A percentile compares a stretch with the other conserved stretches of the same genome.
phyloP scores from a whole-genome alignment of 108 stramenopile species.

The Asterionellopsis glacialis region DNA sequence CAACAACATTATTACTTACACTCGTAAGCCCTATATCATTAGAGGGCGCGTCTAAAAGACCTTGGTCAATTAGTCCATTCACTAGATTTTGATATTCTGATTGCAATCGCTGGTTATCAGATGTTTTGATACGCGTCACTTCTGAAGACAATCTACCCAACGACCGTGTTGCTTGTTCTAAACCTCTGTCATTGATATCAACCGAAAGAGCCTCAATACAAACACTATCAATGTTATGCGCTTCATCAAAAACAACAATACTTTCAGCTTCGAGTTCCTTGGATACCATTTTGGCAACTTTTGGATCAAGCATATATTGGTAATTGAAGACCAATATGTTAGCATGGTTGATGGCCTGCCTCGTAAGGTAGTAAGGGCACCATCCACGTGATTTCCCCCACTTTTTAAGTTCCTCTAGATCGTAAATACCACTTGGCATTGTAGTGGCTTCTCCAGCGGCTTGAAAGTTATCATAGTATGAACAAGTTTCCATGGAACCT shows the following conservation, averaged over 20 bases:
- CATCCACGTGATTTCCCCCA: slow-evolving; percentile 88
- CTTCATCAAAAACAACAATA: slow-evolving; percentile 99
- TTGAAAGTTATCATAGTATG: slow-evolving; percentile 89
- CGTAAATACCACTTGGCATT: slow-evolving; percentile 94
- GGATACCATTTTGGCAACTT: slow-evolving; percentile 89
- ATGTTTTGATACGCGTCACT: slow-evolving; percentile 81
- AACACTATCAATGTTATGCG: slow-evolving; percentile 98
- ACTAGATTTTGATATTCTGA: slow-evolving; percentile 91
- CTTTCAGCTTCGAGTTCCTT: slow-evolving; percentile 94
- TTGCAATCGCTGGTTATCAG: slow-evolving; percentile 83
- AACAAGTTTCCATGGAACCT: slow-evolving; percentile 82
- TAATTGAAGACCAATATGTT: slow-evolving; percentile 99
- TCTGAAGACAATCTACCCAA: slow-evolving; percentile 78
- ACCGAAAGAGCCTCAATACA: slow-evolving; percentile 98
- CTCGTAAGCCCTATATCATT: slow-evolving; percentile 65
- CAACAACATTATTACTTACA: slow-evolving; percentile 19
- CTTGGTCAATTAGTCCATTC: slow-evolving; percentile 83
- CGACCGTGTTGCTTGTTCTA: slow-evolving; percentile 89
- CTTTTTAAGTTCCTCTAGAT: slow-evolving; percentile 87
- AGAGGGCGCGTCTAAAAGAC: slow-evolving; percentile 61
- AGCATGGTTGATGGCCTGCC: slow-evolving; percentile 96
- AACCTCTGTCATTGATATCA: slow-evolving; percentile 83
- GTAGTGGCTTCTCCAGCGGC: slow-evolving; percentile 81
- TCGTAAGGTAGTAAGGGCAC: slow-evolving; percentile 98
- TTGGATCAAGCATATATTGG: slow-evolving; percentile 99